These are phyloP conservation scores for Jimgerdemannia flammicorona DNA, from an alignment of 192 early-diverging fungal genomes.

Conservation along the genomic window DNA sequence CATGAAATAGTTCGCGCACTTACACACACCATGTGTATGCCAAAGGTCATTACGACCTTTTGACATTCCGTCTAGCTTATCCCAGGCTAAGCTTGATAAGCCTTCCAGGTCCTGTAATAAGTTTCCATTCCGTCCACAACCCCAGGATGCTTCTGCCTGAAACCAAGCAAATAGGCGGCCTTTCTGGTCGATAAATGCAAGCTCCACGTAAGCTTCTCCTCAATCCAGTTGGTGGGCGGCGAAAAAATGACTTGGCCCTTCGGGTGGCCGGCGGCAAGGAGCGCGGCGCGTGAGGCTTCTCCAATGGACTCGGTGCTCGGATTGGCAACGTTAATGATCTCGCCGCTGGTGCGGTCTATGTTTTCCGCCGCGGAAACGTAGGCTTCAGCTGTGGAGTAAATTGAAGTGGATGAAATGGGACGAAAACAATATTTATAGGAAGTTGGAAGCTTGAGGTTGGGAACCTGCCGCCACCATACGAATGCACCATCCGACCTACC, in stretches of 20 bases:
- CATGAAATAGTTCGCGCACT: no score
- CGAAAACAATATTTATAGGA: neutral
- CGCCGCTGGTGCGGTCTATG: neutral
- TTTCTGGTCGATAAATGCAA: neutral
- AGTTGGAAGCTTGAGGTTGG: neutral
- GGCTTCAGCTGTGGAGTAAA: neutral
- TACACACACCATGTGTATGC: no score
- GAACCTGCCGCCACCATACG: neutral
- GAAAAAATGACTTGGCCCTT: neutral
- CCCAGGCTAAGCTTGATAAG: no score
- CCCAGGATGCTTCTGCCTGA: neutral
- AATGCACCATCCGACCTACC: constrained; percentile 8
- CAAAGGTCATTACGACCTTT: no score
- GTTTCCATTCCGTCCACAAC: neutral
- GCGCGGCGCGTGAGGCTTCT: neutral
- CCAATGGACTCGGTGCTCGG: neutral
- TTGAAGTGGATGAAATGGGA: neutral
- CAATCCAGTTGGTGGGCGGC: neutral
- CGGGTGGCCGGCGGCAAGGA: neutral
- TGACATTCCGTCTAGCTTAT: no score
- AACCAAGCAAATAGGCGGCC: neutral
- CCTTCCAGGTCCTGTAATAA: neutral
- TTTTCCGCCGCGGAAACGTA: neutral
- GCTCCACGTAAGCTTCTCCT: neutral
- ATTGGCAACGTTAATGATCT: neutral